Evolutionary conservation across 2,329 filamentous ascomycete species (phyloP), one percentile per base, ranked within the genome.

Genomic region (Elsinoe necatrix): DNA sequence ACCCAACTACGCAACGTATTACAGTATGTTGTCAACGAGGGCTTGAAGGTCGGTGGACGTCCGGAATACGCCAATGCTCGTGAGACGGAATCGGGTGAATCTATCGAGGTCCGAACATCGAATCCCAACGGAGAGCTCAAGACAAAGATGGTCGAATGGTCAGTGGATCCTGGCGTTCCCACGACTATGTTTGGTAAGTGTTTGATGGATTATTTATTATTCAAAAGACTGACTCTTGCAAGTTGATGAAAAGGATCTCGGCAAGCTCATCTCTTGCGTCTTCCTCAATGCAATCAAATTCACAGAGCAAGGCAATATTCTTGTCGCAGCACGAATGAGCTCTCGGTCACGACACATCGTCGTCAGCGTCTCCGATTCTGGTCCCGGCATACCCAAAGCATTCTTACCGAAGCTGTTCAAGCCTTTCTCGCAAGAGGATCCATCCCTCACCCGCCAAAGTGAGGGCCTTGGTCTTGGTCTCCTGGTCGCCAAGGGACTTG

Each of bases 281-380:
- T 78, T 82, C 41, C 64, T 83, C 27, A 87, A 87, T 65, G 84
- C 84, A 2, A 76, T 86, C 63, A 87, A 87, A 66, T 87, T 87
- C 64, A 87, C 84, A 0, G 81, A 85, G 57, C 61, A 63, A 52
- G 84, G 85, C 5, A 73, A 70, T 11, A 84, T 88, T 56, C 77
- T 71, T 1, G 70, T 87, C 11, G 69, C 69, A 47, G 80, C 78
- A 3, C 76, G 73, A 4, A 72, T 83, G 41, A 80, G 77, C 55
- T 68, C 69, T 31, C 77, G 73, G 55, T 39, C 52, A 21, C 75
- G 77, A 31, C 80, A 80, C 64, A 74, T 86, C 41, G 72, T 82
- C 43, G 80, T 87, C 64, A 80, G 75, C 60, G 76, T 87, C 56
- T 73, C 75, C 14, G 85, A 88, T 67, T 85, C 83, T 16, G 85